Conservation (phyloP, 495 filamentous ascomycete genomes). For the Penicillium cataractarum region DNA sequence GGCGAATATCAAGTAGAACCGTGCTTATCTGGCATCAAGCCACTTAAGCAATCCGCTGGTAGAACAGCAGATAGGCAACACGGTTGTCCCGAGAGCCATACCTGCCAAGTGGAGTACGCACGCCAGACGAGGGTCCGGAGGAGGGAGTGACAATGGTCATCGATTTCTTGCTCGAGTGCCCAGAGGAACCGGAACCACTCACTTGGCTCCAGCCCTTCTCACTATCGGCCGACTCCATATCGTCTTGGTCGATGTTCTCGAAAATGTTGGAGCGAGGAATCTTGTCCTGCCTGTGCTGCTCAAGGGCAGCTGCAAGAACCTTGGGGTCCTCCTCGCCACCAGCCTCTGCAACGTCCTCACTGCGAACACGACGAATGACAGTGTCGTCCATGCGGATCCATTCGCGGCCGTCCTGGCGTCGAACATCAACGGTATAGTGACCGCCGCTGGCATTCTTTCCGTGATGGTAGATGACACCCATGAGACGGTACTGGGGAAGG, state of each 20-base stretch:
- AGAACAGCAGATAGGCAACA: slow-evolving; percentile 95
- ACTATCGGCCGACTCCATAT: slow-evolving; percentile 57
- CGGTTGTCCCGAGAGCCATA: slow-evolving; percentile 87
- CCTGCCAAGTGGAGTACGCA: slow-evolving; percentile 63
- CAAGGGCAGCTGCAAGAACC: slow-evolving; percentile 64
- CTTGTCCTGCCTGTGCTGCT: slow-evolving; percentile 64
- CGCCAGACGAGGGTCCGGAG: slow-evolving; percentile 52
- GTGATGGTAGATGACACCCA: slow-evolving; percentile 95
- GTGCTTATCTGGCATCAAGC: background rate
- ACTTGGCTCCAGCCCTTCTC: slow-evolving; percentile 88
- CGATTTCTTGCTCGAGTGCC: slow-evolving; percentile 61
- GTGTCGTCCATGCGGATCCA: slow-evolving; percentile 98
- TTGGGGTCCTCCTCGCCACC: slow-evolving; percentile 79
- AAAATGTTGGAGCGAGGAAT: slow-evolving; percentile 66
- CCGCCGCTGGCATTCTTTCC: slow-evolving; percentile 93
- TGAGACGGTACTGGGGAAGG: slow-evolving; percentile 79
- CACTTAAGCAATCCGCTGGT: slow-evolving; percentile 68
- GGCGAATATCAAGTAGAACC: background rate
- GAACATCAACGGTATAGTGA: slow-evolving; percentile 95
- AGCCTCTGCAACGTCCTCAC: slow-evolving; percentile 88
- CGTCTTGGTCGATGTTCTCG: slow-evolving; percentile 67
- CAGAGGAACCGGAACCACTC: slow-evolving; percentile 55
- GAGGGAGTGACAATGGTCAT: slow-evolving; percentile 67
- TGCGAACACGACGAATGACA: slow-evolving; percentile 78
- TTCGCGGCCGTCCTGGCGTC: slow-evolving; percentile 88